phyloP scores from a whole-genome alignment of 371 early-diverging fungal genomes.

The Capniomyces stellatus region DNA sequence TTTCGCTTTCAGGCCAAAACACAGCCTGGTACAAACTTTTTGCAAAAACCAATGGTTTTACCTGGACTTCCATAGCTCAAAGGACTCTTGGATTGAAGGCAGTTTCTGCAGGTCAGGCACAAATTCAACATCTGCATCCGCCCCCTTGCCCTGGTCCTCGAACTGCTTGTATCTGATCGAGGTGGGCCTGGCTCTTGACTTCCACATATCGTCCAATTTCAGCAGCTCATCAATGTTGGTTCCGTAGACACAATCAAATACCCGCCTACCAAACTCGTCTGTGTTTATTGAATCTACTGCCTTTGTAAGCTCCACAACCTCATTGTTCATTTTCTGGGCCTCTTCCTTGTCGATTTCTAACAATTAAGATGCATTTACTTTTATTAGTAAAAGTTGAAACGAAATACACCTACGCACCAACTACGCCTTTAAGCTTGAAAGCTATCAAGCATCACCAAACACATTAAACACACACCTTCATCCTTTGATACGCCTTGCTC shows the following conservation, averaged over 20 bases:
- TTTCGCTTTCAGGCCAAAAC: too few relatives aligned
- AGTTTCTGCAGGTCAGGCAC: constrained; percentile 53
- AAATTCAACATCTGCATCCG: constrained; percentile 7
- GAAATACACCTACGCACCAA: too few relatives aligned
- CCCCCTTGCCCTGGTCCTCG: constrained; percentile 12
- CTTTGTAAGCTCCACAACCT: constrained; percentile 12
- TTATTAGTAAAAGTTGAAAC: background rate
- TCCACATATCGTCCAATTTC: constrained; percentile 84
- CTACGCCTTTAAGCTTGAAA: too few relatives aligned
- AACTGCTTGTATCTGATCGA: constrained; percentile 39
- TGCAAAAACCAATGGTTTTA: too few relatives aligned
- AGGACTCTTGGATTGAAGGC: constrained; percentile 35
- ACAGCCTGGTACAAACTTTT: too few relatives aligned
- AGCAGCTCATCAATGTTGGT: constrained; percentile 59
- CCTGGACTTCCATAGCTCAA: constrained; percentile 23
- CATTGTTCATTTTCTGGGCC: constrained; percentile 10
- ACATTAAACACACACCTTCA: constrained; percentile 26
- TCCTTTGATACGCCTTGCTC: constrained; percentile 25
- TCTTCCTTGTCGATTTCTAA: constrained; percentile 6
- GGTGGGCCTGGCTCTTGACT: constrained; percentile 43
- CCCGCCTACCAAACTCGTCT: constrained; percentile 40
- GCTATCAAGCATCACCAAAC: too few relatives aligned
- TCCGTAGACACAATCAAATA: constrained; percentile 77
- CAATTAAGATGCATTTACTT: too few relatives aligned
- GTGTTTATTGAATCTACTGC: constrained; percentile 17